Evolutionary conservation across 2,329 filamentous ascomycete species (phyloP), one percentile per base, ranked within the genome.

Genomic region (Monilinia laxa): DNA sequence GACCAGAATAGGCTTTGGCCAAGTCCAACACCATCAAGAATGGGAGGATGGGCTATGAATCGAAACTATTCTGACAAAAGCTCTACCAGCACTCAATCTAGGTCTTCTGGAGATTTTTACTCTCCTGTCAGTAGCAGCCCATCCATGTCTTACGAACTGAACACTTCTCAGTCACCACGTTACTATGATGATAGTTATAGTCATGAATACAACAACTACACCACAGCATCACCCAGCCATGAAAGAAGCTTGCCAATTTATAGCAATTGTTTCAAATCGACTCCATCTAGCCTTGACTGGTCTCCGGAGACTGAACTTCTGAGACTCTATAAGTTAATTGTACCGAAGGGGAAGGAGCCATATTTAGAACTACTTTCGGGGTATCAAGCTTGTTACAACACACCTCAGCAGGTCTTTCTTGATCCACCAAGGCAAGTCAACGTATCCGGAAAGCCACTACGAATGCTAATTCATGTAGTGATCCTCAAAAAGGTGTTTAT

Each of bases 291-390:
- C 25, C 68, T 73, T 9, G 66, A 59, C 23, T 73, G 71, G 72
- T 51, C 25, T 5, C 55, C 45, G 5, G 16, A 56, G 23, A 68
- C 66, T 6, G 60, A 68, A 23, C 49, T 69, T 5, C n/a, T 68
- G 18, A 49, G 69, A 25, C 52, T 69, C 25, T 73, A 73, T 55
- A 69, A 71, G 18, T 68, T 73, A 16, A 60, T 71, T 3, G 65
- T 73, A 5, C 45, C 51, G 4, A 73, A 72, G 23, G 68, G 66
- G 20, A 68, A 69, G 42, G 68, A 71, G 12, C 68, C 70, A 31
- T 69, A 70, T 49, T 64, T 73, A 16, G 63, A 71, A 60, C 49
- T 73, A 35, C 55, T 62, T 25, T 55, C 65, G 20, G 60, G 65
- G 5, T 63, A 31, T 14, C 9, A 6, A 11, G 28, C 65, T 1